Conservation (phyloP, 208 protist genomes). For the Crithidia mellificae region DNA sequence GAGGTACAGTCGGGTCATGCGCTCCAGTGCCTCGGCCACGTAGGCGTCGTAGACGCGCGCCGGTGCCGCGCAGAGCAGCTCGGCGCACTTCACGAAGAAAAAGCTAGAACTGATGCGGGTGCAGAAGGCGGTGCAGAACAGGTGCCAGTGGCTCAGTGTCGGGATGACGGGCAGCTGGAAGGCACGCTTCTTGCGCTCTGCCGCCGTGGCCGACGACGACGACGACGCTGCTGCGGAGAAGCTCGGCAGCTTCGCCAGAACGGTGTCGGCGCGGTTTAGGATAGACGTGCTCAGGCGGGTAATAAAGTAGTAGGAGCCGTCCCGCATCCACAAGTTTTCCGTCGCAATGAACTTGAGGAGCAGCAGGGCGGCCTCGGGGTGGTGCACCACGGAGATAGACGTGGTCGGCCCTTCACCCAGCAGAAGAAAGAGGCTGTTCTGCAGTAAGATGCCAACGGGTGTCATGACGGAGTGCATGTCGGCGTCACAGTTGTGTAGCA, state of each 20-base stretch:
- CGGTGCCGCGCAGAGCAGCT: slow-evolving; percentile 50
- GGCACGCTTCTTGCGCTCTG: not conserved
- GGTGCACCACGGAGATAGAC: slow-evolving; percentile 33
- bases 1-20: slow-evolving; percentile 36
- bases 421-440: slow-evolving; percentile 61
- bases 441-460: slow-evolving; percentile 49
- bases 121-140: slow-evolving; percentile 72
- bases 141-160: slow-evolving; percentile 66
- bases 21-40: slow-evolving; percentile 28
- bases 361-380: slow-evolving; percentile 44
- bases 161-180: slow-evolving; percentile 33
- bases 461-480: slow-evolving; percentile 44
- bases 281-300: slow-evolving; percentile 29
- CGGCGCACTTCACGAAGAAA: slow-evolving; percentile 67
- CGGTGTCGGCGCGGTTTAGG: slow-evolving; percentile 31
- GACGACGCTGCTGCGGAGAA: not conserved
- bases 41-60: slow-evolving; percentile 37
- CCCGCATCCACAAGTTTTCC: slow-evolving; percentile 38
- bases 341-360: slow-evolving; percentile 46
- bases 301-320: slow-evolving; percentile 40
- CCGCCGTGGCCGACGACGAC: slow-evolving; percentile 4
- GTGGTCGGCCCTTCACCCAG: slow-evolving; percentile 33
- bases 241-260: slow-evolving; percentile 14
- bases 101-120: slow-evolving; percentile 52
- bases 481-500: slow-evolving; percentile 56